These are phyloP conservation scores for Globisporangium carolinianum DNA, from an alignment of 352 stramenopile genomes.

Conservation along the genomic window DNA sequence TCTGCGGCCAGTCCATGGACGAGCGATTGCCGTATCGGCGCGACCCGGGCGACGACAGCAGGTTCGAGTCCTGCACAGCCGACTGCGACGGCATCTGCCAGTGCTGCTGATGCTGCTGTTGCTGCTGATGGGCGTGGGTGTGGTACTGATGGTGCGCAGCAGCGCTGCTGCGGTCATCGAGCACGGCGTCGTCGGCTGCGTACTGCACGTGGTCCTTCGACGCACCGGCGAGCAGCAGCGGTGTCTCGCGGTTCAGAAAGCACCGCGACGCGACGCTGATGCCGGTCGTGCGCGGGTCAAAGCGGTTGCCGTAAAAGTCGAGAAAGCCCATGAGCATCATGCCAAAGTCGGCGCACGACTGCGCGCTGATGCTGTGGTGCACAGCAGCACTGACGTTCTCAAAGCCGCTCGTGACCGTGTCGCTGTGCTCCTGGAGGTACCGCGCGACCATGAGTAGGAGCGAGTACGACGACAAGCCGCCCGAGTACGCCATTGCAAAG, in stretches of 20 bases:
- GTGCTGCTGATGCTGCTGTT: constrained; percentile 32
- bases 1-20: constrained; percentile 47
- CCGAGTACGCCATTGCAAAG: constrained; percentile 93
- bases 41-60: constrained; percentile 50
- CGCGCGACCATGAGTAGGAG: constrained; percentile 94
- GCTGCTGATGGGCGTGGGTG: neutral
- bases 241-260: constrained; percentile 74
- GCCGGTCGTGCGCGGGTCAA: constrained; percentile 86
- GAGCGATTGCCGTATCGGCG: constrained; percentile 65
- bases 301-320: constrained; percentile 96
- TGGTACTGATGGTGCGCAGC: constrained; percentile 8
- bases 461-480: constrained; percentile 95
- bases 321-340: constrained; percentile 95
- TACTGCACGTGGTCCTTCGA: constrained; percentile 39
- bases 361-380: constrained; percentile 47
- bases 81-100: constrained; percentile 52
- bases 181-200: constrained; percentile 30
- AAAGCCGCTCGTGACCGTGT: constrained; percentile 57
- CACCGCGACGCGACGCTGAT: constrained; percentile 83
- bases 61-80: constrained; percentile 40
- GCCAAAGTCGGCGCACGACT: constrained; percentile 87
- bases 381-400: constrained; percentile 53
- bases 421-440: constrained; percentile 87
- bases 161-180: constrained; percentile 37
- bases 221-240: constrained; percentile 13